These are phyloP conservation scores for Chaetoceros muelleri DNA, from an alignment of 108 stramenopile species.

Conservation along the genomic window DNA sequence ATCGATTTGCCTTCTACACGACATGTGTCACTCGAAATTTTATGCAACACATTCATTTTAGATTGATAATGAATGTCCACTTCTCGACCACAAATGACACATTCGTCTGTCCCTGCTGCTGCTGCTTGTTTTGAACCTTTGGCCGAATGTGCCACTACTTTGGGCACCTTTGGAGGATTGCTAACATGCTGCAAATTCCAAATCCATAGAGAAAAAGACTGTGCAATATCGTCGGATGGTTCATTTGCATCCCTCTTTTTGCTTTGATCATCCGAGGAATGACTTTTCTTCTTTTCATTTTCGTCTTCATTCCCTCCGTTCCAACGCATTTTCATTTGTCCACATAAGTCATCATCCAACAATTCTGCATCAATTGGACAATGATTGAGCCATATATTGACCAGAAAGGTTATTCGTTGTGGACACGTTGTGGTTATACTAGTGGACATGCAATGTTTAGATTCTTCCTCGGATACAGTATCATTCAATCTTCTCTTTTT, in stretches of 20 bases:
- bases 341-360: conserved; percentile 56
- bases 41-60: conserved; percentile 47
- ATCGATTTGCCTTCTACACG: conserved; percentile 1
- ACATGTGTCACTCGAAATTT: conserved; percentile 21
- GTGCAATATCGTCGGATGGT: neutral
- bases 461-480: neutral
- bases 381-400: conserved; percentile 89
- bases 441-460: neutral
- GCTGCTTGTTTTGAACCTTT: conserved; percentile 8
- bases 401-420: conserved; percentile 73
- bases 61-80: conserved; percentile 48
- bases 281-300: conserved; percentile 7
- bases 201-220: neutral
- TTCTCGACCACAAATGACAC: conserved; percentile 53
- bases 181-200: neutral
- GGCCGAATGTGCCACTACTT: neutral
- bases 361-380: conserved; percentile 57
- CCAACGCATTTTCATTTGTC: conserved; percentile 44
- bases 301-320: too few species aligned
- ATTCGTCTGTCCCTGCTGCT: conserved; percentile 61
- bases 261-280: neutral
- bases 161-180: too few species aligned
- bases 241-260: neutral
- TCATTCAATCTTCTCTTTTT: neutral
- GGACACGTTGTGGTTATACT: neutral